These are phyloP conservation scores for Pelargonium cotyledonis DNA, from an alignment of 441 rosid species.

Conservation along the genomic window DNA sequence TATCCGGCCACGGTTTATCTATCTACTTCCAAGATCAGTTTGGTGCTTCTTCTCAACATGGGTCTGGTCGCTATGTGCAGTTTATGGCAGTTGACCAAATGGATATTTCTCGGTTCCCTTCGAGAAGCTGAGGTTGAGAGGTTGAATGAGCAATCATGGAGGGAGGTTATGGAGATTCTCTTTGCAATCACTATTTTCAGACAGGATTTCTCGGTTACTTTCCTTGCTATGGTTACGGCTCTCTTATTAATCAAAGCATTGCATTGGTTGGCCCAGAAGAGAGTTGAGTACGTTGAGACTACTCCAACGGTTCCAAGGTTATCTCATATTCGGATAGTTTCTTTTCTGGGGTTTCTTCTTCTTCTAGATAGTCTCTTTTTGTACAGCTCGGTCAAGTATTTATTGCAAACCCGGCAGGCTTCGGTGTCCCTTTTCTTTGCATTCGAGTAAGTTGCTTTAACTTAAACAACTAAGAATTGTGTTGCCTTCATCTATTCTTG, in stretches of 20 bases:
- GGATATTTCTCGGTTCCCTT: constrained; percentile 72
- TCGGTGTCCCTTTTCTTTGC: constrained; percentile 94
- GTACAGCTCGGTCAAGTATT: constrained; percentile 57
- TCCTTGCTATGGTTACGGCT: constrained; percentile 79
- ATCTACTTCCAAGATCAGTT: constrained; percentile 83
- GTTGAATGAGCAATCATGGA: constrained; percentile 89
- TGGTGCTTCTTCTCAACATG: constrained; percentile 82
- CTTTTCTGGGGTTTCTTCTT: constrained; percentile 77
- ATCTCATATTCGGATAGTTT: constrained; percentile 77
- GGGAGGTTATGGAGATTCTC: constrained; percentile 94
- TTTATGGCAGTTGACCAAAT: constrained; percentile 75
- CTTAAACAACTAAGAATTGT: not conserved
- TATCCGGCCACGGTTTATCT: constrained; percentile 84
- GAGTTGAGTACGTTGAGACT: constrained; percentile 92
- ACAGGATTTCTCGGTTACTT: constrained; percentile 78
- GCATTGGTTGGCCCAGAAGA: constrained; percentile 94
- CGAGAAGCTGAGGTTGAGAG: constrained; percentile 95
- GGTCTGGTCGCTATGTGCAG: constrained; percentile 75
- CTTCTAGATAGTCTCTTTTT: constrained; percentile 68
- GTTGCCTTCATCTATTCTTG: too few species aligned
- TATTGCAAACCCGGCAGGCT: constrained; percentile 68
- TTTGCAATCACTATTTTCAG: constrained; percentile 90
- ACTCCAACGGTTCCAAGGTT: constrained; percentile 74
- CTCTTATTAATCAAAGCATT: constrained; percentile 71
- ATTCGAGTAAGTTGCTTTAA: constrained; percentile 65